Percentiles rank a stretch among this genome's conserved stretches.
Conservation (phyloP, 495 filamentous ascomycete genomes). For the Penicillium cataractarum region DNA sequence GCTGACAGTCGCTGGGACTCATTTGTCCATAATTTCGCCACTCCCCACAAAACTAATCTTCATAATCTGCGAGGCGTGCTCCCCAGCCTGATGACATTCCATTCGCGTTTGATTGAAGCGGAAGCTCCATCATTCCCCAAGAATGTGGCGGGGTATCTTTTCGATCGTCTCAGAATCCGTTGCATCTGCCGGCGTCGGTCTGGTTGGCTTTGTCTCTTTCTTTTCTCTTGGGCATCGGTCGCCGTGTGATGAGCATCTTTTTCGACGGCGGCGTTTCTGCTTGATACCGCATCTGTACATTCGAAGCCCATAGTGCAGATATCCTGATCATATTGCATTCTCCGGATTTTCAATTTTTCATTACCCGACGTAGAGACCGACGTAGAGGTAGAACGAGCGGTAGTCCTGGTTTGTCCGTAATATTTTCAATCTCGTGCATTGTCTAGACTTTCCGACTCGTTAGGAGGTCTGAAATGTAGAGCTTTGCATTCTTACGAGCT, state of each 20-base stretch:
- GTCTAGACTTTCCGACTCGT: not conserved
- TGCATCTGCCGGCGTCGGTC: constrained; percentile 33
- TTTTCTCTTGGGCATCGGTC: constrained; percentile 5
- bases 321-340: not conserved
- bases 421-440: not conserved
- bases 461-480: not conserved
- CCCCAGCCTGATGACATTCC: constrained; percentile 15
- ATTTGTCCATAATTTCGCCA: constrained; percentile 19
- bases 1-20: not conserved
- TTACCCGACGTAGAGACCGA: not conserved
- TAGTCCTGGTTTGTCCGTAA: not conserved
- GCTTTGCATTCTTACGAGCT: too few species aligned
- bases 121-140: not conserved
- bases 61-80: constrained; percentile 21
- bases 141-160: constrained; percentile 9
- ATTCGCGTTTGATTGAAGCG: constrained; percentile 24
- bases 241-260: constrained; percentile 9
- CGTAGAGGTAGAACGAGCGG: not conserved
- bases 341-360: not conserved
- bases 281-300: constrained; percentile 5
- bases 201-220: constrained; percentile 22
- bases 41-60: constrained; percentile 10
- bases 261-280: constrained; percentile 9
- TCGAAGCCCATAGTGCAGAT: not conserved
- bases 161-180: constrained; percentile 14